These are phyloP conservation scores for Crassisporium funariophilum DNA, from an alignment of 768 basidiomycete species.

Conservation along the genomic window DNA sequence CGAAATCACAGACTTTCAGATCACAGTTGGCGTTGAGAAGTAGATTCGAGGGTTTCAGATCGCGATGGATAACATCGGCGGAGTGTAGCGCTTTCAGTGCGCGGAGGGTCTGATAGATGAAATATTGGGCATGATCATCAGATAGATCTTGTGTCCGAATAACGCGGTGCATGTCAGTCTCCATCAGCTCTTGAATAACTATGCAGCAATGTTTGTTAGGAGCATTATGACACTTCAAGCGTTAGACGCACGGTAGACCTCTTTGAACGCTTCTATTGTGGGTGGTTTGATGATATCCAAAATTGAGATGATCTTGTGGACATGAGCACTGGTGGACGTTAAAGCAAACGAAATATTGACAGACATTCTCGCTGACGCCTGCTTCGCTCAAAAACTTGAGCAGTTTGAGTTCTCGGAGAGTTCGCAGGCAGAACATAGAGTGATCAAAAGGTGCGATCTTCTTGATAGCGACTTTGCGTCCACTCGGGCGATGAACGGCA, in stretches of 20 bases:
- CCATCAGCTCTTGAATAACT: slow-evolving; percentile 94
- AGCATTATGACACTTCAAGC: neutral
- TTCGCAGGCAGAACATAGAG: slow-evolving; percentile 87
- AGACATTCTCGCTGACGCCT: slow-evolving; percentile 86
- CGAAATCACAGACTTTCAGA: slow-evolving; percentile 95
- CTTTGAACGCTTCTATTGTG: slow-evolving; percentile 75
- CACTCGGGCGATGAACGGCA: slow-evolving; percentile 83
- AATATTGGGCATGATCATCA: slow-evolving; percentile 94
- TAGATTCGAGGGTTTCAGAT: slow-evolving; percentile 96
- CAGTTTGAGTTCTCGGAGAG: slow-evolving; percentile 89
- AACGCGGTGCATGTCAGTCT: slow-evolving; percentile 96
- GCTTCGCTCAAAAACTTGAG: slow-evolving; percentile 86
- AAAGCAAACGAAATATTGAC: slow-evolving; percentile 16
- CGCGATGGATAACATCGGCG: slow-evolving; percentile 94
- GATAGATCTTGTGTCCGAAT: slow-evolving; percentile 94
- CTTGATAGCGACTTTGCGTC: slow-evolving; percentile 95
- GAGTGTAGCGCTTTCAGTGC: slow-evolving; percentile 96
- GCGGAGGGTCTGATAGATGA: slow-evolving; percentile 91
- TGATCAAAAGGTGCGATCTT: slow-evolving; percentile 96
- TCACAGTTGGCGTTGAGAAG: slow-evolving; percentile 98
- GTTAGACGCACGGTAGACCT: slow-evolving; percentile 54
- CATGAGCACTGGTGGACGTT: slow-evolving; percentile 13
- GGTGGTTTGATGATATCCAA: slow-evolving; percentile 89
- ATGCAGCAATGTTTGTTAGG: slow-evolving; percentile 5
- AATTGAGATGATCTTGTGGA: slow-evolving; percentile 80